These are phyloP conservation scores for Suillus weaverae DNA, from an alignment of 768 basidiomycete genomes.

Conservation along the genomic window DNA sequence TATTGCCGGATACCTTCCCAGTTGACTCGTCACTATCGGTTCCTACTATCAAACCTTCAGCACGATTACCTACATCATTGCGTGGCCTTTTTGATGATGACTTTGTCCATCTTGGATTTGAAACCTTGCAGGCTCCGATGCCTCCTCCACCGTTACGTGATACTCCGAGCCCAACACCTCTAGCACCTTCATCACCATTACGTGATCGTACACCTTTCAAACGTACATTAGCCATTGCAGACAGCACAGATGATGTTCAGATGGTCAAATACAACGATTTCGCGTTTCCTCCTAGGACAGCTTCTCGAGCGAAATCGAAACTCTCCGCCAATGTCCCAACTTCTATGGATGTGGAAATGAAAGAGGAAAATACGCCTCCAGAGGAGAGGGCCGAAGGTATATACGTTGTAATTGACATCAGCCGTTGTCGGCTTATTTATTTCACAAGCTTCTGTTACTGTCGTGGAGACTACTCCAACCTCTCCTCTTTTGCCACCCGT, in stretches of 20 bases:
- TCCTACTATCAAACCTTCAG: conserved; percentile 50
- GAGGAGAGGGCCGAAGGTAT: conserved; percentile 9
- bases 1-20: conserved; percentile 17
- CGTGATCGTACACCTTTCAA: conserved; percentile 35
- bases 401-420: neutral
- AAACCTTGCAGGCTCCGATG: conserved; percentile 44
- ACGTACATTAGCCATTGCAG: conserved; percentile 27
- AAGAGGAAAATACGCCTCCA: neutral
- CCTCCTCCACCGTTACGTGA: conserved; percentile 25
- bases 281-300: conserved; percentile 47
- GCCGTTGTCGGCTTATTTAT: conserved; percentile 34
- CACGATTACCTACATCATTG: conserved; percentile 73
- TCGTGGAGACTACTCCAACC: conserved; percentile 48
- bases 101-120: conserved; percentile 28
- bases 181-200: conserved; percentile 34
- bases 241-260: conserved; percentile 39
- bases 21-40: conserved; percentile 23
- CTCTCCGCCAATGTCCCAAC: conserved; percentile 22
- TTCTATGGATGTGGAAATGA: conserved; percentile 28
- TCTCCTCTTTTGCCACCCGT: conserved; percentile 44
- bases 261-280: conserved; percentile 52
- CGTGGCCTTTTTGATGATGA: conserved; percentile 77
- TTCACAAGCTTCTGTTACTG: conserved; percentile 50
- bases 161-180: conserved; percentile 29
- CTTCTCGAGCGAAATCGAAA: conserved; percentile 35